Base-by-base conservation (phyloP, 1,139 yeast species). In the Candida frijolesensis region DNA sequence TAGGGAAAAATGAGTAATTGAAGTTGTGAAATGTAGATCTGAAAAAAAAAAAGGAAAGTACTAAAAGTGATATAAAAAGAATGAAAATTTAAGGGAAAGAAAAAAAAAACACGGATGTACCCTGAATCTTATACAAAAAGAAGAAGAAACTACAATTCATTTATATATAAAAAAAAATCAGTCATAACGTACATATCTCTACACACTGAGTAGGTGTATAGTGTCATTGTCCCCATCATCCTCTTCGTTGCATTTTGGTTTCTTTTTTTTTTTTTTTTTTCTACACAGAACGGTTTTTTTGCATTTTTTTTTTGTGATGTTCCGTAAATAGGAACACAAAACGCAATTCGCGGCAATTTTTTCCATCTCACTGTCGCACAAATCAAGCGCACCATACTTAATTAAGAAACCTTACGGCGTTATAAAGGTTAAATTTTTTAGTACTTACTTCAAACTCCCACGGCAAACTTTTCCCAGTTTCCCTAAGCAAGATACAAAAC, bases 291-390 rank as follows among this genome's bases (percentile, higher is more conserved):
- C 16, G 15, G 12, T 27, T 22, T 27, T 22, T 12, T 25, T 11
- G 12, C 22, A 14, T 14, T 22, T 30, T 5, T 42, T 43, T 30
- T 43, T 38, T 32, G 45, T 42, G 45, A 42, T 42, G 37, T 32
- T 32, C 45, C 45, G 45, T 16, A 30, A 19, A 42, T 19, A 38
- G 42, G 42, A 38, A 19, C 30, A 38, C 42, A 38, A 22, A 35
- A 10, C 15, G 4, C 14, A 10, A 18, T 32, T 18, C 37, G 44
- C 44, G 44, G 37, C 34, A 42, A 32, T 32, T 32, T 32, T 15
- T 19, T 19, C 22, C 22, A 19, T 19, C 22, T 19, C 22, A 19
- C 22, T 19, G 22, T 19, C 22, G 3, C 22, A 19, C 22, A 19
- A 19, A 19, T 19, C 4, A 19, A 19, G 22, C 22, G 22, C 22